These are phyloP conservation scores for Arabidopsis arenosa DNA, from an alignment of 345 rosid species.

Conservation along the genomic window DNA sequence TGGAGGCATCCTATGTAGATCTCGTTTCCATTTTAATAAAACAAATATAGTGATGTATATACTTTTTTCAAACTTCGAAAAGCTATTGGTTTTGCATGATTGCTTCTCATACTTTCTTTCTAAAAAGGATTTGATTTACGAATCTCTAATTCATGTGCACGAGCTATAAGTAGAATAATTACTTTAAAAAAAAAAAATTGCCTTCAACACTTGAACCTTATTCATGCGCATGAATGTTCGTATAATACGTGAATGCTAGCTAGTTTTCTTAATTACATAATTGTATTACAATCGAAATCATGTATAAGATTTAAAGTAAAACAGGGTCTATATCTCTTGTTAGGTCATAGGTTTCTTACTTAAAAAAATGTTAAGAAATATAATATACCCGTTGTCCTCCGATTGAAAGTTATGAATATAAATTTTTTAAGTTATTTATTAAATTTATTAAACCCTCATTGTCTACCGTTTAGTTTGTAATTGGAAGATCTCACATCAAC, in stretches of 20 bases:
- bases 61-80: conserved; percentile 40
- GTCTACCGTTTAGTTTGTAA: neutral
- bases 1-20: conserved; percentile 47
- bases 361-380: neutral
- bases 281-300: neutral
- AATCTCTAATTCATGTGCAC: conserved; percentile 46
- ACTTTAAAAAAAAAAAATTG: neutral
- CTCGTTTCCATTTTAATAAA: conserved; percentile 32
- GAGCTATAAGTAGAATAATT: conserved; percentile 40
- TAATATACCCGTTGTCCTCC: neutral
- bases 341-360: neutral
- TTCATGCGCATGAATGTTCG: neutral
- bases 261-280: neutral
- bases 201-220: conserved; percentile 15
- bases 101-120: conserved; percentile 38
- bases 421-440: neutral
- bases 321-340: neutral
- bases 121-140: conserved; percentile 34
- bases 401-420: neutral
- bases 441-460: neutral
- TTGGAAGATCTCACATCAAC: neutral
- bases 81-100: conserved; percentile 43
- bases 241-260: conserved; percentile 4
- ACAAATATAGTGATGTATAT: conserved; percentile 1
- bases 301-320: neutral